Evolutionary conservation across 1,284 basidiomycete genomes (phyloP).

Genomic region (Trametes hirsuta): DNA sequence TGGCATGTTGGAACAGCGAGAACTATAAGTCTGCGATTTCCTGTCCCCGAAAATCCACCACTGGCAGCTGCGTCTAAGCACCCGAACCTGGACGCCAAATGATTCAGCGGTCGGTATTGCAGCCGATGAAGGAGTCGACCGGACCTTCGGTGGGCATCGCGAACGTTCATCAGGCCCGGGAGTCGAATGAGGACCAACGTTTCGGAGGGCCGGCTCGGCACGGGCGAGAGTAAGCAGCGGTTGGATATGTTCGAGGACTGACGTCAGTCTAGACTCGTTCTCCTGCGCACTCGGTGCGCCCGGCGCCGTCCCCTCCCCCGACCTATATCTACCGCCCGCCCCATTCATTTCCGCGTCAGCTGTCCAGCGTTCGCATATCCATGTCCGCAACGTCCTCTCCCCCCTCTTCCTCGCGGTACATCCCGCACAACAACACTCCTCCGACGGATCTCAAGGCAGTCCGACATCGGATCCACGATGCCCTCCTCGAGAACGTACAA

Average conservation of each 20-base stretch:
- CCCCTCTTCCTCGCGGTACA: slow-evolving; percentile 20
- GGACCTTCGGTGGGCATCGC: too few relatives aligned
- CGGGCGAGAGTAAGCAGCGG: background rate
- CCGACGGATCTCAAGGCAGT: slow-evolving; percentile 20
- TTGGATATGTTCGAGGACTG: background rate
- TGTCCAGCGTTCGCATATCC: background rate
- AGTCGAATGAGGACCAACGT: too few relatives aligned
- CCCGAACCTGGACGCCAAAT: too few relatives aligned
- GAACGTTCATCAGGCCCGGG: too few relatives aligned
- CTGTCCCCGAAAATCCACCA: too few relatives aligned
- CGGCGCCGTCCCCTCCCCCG: slow-evolving; percentile 1
- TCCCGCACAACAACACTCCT: slow-evolving; percentile 24
- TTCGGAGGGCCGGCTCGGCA: too few relatives aligned
- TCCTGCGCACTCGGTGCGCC: slow-evolving; percentile 12
- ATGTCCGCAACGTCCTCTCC: background rate
- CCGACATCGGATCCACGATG: slow-evolving; percentile 25
- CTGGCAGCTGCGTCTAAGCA: too few relatives aligned
- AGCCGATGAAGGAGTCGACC: too few relatives aligned
- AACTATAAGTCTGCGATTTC: too few relatives aligned
- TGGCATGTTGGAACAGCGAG: too few relatives aligned
- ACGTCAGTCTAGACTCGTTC: slow-evolving; percentile 15
- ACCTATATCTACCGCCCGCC: background rate
- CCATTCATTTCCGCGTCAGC: background rate
- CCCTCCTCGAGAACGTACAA: slow-evolving; percentile 24
- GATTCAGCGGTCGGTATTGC: too few relatives aligned